Conservation (phyloP, 495 filamentous ascomycete species). For the Talaromyces trachyspermus region DNA sequence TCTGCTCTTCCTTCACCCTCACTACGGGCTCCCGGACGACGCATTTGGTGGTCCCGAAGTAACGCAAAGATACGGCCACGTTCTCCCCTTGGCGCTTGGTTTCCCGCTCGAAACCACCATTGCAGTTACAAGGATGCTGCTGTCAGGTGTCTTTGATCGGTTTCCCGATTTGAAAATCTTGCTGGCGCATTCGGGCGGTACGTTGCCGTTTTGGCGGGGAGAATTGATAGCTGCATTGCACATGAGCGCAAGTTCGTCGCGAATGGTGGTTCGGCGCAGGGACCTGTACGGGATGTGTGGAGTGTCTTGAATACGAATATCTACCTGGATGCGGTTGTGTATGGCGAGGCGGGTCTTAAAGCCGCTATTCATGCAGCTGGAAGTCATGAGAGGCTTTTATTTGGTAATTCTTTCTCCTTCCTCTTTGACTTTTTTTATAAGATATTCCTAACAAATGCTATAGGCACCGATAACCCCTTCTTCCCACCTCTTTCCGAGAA, state of each 20-base stretch:
- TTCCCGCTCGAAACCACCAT: slow-evolving; percentile 95
- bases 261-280: slow-evolving; percentile 40
- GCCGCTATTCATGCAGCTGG: slow-evolving; percentile 53
- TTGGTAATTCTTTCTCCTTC: no score
- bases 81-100: slow-evolving; percentile 76
- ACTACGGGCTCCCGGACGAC: slow-evolving; percentile 76
- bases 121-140: slow-evolving; percentile 77
- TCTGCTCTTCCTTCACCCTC: slow-evolving; percentile 82
- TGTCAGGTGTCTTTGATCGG: slow-evolving; percentile 77
- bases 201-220: slow-evolving; percentile 83
- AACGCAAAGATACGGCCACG: slow-evolving; percentile 69
- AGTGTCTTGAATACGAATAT: slow-evolving; percentile 80
- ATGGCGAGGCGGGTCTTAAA: slow-evolving; percentile 64
- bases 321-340: slow-evolving; percentile 84
- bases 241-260: slow-evolving; percentile 70
- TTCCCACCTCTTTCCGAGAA: slow-evolving; percentile 58
- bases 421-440: background rate
- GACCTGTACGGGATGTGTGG: slow-evolving; percentile 54
- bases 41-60: slow-evolving; percentile 60
- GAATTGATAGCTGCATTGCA: slow-evolving; percentile 79
- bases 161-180: slow-evolving; percentile 65
- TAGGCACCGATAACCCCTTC: background rate
- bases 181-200: slow-evolving; percentile 82
- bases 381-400: slow-evolving; percentile 62
- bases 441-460: no score